Evolutionary conservation across 352 stramenopile genomes (phyloP).

Genomic region (Globisporangium echinulatum): DNA sequence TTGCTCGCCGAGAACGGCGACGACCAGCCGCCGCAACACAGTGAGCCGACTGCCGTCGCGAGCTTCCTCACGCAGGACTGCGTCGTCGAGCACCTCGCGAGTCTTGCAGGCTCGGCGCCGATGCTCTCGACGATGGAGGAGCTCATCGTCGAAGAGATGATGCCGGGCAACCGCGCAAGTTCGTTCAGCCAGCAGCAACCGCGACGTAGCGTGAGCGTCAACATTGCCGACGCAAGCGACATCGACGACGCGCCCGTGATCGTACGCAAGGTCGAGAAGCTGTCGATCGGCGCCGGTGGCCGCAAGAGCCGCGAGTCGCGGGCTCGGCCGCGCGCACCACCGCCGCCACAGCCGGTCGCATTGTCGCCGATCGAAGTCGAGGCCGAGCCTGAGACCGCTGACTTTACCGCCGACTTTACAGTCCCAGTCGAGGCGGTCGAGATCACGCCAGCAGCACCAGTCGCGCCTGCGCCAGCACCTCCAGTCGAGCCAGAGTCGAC

Average conservation of each 20-base stretch:
- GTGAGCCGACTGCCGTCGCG: not conserved
- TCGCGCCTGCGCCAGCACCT: not conserved
- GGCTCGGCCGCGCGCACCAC: conserved; percentile 2
- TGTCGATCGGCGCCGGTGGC: conserved; percentile 31
- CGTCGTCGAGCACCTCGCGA: conserved; percentile 3
- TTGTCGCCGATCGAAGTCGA: conserved; percentile 16
- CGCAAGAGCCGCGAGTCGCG: conserved; percentile 22
- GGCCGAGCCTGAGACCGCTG: conserved; percentile 13
- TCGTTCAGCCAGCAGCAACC: conserved; percentile 12
- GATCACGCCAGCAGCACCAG: not conserved
- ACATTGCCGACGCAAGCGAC: conserved; percentile 16
- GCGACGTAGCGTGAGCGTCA: conserved; percentile 8
- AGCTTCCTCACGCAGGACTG: conserved; percentile 12
- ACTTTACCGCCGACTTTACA: conserved; percentile 18
- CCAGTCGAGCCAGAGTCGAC: conserved; percentile 3
- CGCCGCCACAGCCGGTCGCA: conserved; percentile 2
- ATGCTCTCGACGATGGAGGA: conserved; percentile 24
- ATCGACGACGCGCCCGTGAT: conserved; percentile 30
- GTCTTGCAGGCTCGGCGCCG: not conserved
- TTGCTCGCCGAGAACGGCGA: conserved; percentile 24
- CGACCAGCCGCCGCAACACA: not conserved
- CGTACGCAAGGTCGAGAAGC: conserved; percentile 39
- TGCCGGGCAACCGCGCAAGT: conserved; percentile 21
- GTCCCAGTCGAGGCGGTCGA: conserved; percentile 7
- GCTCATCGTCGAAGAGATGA: conserved; percentile 46